Evolutionary conservation across 2,329 filamentous ascomycete species (phyloP).

Genomic region (Fusarium xyrophilum): DNA sequence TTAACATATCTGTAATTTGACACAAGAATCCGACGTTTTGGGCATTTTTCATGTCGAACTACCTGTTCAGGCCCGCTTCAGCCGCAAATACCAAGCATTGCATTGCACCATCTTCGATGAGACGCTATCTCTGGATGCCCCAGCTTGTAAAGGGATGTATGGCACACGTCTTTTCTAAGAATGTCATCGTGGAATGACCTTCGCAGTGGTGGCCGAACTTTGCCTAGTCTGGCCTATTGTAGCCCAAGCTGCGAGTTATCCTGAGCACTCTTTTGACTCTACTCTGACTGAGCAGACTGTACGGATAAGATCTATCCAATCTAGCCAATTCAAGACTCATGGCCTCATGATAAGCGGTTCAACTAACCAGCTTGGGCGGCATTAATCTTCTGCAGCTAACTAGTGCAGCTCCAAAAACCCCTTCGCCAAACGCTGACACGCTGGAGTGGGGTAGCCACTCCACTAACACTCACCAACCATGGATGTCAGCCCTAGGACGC

Average conservation of each 20-base stretch:
- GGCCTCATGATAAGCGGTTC: neutral
- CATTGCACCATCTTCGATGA: neutral
- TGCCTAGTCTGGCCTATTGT: conserved; percentile 24
- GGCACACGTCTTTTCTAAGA: conserved; percentile 12
- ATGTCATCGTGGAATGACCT: conserved; percentile 10
- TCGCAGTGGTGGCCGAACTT: conserved; percentile 26
- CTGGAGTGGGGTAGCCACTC: neutral
- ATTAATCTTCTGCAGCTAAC: conserved; percentile 26
- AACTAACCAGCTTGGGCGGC: conserved; percentile 23
- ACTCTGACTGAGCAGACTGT: conserved; percentile 5
- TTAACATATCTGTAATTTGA: no score
- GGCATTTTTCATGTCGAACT: neutral
- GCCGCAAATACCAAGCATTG: neutral
- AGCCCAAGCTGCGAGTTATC: conserved; percentile 15
- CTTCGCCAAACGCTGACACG: conserved; percentile 26
- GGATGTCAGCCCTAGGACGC: conserved; percentile 40
- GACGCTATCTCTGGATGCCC: neutral
- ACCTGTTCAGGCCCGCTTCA: neutral
- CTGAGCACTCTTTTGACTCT: neutral
- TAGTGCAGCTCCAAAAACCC: conserved; percentile 10
- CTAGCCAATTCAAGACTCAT: conserved; percentile 10
- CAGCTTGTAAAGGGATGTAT: neutral
- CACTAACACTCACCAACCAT: conserved; percentile 24
- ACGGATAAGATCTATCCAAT: neutral
- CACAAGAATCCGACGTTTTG: neutral